These are phyloP conservation scores for Helenozyma baotianmanensis DNA, from an alignment of 805 yeast species.

Conservation along the genomic window DNA sequence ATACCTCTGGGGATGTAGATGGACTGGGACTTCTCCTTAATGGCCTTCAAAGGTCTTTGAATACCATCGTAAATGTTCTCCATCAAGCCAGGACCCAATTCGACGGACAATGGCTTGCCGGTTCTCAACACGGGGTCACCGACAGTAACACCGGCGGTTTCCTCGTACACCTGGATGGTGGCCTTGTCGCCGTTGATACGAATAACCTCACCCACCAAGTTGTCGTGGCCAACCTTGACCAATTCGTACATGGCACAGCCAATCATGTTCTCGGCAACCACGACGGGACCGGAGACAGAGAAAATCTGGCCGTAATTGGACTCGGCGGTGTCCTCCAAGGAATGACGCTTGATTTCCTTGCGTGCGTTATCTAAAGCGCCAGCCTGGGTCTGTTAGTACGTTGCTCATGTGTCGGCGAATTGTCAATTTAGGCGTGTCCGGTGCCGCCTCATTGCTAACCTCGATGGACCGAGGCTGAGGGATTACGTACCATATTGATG, in stretches of 20 bases:
- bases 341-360: conserved; percentile 81
- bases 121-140: conserved; percentile 99
- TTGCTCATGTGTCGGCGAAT: neutral
- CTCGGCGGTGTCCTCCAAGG: conserved; percentile 68
- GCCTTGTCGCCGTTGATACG: conserved; percentile 96
- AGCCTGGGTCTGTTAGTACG: conserved; percentile 51
- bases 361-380: conserved; percentile 97
- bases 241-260: conserved; percentile 99
- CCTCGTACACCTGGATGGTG: conserved; percentile 98
- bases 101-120: conserved; percentile 98
- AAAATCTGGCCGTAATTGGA: conserved; percentile 82
- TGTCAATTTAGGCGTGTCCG: too few relatives aligned
- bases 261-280: conserved; percentile 96
- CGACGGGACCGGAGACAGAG: conserved; percentile 97
- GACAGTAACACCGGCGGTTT: conserved; percentile 98
- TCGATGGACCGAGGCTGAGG: too few relatives aligned
- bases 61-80: conserved; percentile 99
- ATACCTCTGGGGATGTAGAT: conserved; percentile 99
- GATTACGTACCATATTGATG: conserved; percentile 7
- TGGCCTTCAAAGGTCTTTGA: conserved; percentile 96
- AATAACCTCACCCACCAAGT: conserved; percentile 96
- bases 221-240: conserved; percentile 96
- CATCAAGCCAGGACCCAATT: conserved; percentile 98
- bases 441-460: too few relatives aligned
- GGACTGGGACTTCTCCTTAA: conserved; percentile 80